These are phyloP conservation scores for maize (Zea mays) DNA, from an alignment of 176 grass and related monocot species.

Conservation along the genomic window Zm-B73-REFERENCE-NAM-5.0 NC_050100.1:1405001-1405500, in stretches of 20 bases:
- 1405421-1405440: background rate
- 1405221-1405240: conserved; percentile 20
- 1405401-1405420: background rate
- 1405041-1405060: background rate
- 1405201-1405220: background rate
- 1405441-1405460: background rate
- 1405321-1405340: background rate
- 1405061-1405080: background rate
- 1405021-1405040: background rate
- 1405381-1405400: background rate
- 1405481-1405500: background rate
- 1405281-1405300: background rate
- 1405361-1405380: background rate
- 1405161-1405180: background rate
- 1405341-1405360: too few relatives aligned
- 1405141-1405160: conserved; percentile 8
- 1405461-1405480: background rate
- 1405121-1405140: conserved; percentile 1
- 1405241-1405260: background rate
- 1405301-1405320: background rate
- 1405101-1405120: background rate
- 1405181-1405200: background rate
- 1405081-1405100: background rate
- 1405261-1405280: background rate
- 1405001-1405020: background rate